These are phyloP conservation scores for Plantago coronopus DNA, from an alignment of 305 asterid species.

Conservation along the genomic window DNA sequence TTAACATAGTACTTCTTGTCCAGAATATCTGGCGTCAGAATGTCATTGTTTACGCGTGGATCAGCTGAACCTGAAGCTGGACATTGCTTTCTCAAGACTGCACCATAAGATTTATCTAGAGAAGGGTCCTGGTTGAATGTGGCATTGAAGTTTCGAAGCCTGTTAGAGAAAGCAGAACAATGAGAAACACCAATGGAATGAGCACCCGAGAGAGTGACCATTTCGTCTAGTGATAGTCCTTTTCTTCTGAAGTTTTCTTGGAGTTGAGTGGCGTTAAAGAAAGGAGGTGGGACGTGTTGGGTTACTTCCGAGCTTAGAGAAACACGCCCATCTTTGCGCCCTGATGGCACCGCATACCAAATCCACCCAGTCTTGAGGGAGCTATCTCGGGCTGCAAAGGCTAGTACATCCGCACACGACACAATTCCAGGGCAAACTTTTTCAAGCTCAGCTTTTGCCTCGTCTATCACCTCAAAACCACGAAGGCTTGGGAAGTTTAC, in stretches of 20 bases:
- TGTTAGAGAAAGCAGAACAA: neutral
- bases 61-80: neutral
- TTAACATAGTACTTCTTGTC: slow-evolving; percentile 3
- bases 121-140: slow-evolving; percentile 6
- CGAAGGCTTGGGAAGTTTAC: slow-evolving; percentile 38
- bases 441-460: slow-evolving; percentile 41
- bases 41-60: slow-evolving; percentile 3
- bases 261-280: slow-evolving; percentile 24
- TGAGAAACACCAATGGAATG: slow-evolving; percentile 27
- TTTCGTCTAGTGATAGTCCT: slow-evolving; percentile 6
- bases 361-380: neutral
- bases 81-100: neutral
- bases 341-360: slow-evolving; percentile 22
- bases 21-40: neutral
- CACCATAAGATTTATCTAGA: neutral
- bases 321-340: slow-evolving; percentile 36
- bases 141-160: neutral
- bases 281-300: slow-evolving; percentile 20
- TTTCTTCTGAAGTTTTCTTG: slow-evolving; percentile 22
- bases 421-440: slow-evolving; percentile 37
- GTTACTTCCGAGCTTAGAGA: slow-evolving; percentile 30
- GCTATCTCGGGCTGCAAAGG: slow-evolving; percentile 33
- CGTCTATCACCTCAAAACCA: slow-evolving; percentile 42
- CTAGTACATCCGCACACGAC: slow-evolving; percentile 46
- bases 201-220: slow-evolving; percentile 10